Conservation (phyloP, 2,329 filamentous ascomycete genomes). For the Fusarium dlaminii region DNA sequence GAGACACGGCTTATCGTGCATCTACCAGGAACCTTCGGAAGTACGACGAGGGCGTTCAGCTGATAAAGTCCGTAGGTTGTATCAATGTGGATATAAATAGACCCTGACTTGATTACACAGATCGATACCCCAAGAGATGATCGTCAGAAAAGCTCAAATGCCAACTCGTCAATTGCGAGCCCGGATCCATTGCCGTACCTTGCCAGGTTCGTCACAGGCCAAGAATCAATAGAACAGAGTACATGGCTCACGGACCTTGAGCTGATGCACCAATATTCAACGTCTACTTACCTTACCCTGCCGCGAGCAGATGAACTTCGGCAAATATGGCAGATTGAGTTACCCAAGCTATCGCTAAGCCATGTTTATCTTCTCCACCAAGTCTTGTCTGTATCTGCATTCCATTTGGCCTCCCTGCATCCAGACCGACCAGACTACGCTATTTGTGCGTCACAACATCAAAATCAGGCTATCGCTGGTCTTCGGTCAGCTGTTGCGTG, state of each 20-base stretch:
- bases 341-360: conserved; percentile 40
- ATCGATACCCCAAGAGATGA: neutral
- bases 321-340: conserved; percentile 45
- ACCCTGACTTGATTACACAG: neutral
- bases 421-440: conserved; percentile 37
- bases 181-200: conserved; percentile 37
- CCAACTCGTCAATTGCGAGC: neutral
- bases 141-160: neutral
- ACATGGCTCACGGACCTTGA: conserved; percentile 49
- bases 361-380: conserved; percentile 46
- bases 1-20: conserved; percentile 49
- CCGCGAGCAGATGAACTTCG: conserved; percentile 43
- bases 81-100: neutral
- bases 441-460: conserved; percentile 46
- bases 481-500: conserved; percentile 41
- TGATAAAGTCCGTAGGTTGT: neutral
- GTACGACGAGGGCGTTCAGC: neutral
- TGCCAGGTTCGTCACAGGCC: conserved; percentile 34
- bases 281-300: conserved; percentile 44
- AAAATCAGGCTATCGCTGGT: conserved; percentile 45
- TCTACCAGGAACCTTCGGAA: conserved; percentile 33
- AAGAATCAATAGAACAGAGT: conserved; percentile 20
- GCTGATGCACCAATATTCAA: conserved; percentile 50
- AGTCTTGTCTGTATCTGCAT: conserved; percentile 45
- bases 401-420: conserved; percentile 43